phyloP scores from a whole-genome alignment of 1,284 basidiomycete species.

The Ceratobasidium sp. region DNA sequence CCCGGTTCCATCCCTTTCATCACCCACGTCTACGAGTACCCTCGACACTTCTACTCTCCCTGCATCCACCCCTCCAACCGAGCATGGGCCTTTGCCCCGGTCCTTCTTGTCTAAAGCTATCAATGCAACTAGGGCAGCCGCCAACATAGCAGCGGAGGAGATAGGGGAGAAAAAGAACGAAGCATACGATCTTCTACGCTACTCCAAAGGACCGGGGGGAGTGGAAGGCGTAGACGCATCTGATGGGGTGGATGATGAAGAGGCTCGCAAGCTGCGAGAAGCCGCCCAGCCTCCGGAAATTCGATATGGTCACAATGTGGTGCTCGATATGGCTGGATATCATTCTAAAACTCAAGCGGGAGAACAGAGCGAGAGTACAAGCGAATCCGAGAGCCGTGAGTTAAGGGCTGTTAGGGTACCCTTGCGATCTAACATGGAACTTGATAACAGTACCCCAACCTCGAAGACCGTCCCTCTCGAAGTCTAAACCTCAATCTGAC shows the following conservation, averaged over 20 bases:
- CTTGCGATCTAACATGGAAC: not conserved
- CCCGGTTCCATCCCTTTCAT: conserved; percentile 34
- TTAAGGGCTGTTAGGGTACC: not conserved
- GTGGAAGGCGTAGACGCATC: conserved; percentile 28
- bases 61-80: conserved; percentile 23
- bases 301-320: conserved; percentile 68
- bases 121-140: conserved; percentile 31
- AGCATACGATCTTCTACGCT: conserved; percentile 32
- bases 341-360: conserved; percentile 43
- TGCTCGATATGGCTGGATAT: conserved; percentile 56
- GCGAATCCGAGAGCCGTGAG: conserved; percentile 30
- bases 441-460: conserved; percentile 6
- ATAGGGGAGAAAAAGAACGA: conserved; percentile 35
- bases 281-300: conserved; percentile 65
- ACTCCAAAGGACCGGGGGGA: conserved; percentile 13
- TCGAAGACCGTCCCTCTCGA: conserved; percentile 12
- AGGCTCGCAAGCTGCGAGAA: conserved; percentile 60
- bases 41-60: conserved; percentile 23
- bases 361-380: conserved; percentile 16
- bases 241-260: conserved; percentile 27
- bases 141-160: conserved; percentile 32
- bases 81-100: conserved; percentile 13
- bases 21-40: conserved; percentile 33
- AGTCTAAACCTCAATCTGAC: conserved; percentile 22
- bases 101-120: conserved; percentile 30